Evolutionary conservation across 768 basidiomycete species (phyloP).

Genomic region (Amyloporia xantha): DNA sequence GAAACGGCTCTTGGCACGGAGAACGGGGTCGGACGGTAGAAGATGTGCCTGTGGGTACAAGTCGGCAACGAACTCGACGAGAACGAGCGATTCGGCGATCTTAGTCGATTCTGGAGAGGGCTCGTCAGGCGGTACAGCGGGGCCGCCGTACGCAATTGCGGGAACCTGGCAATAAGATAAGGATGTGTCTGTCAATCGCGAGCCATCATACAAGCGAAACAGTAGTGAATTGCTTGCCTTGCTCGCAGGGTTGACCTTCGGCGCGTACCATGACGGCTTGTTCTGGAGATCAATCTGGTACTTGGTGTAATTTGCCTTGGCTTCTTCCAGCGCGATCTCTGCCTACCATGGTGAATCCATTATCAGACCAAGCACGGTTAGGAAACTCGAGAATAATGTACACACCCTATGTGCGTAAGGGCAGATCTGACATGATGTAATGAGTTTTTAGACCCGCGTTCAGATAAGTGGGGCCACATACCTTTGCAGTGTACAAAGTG

Average conservation of each 20-base stretch:
- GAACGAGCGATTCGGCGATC: slow-evolving; percentile 57
- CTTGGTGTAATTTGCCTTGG: slow-evolving; percentile 38
- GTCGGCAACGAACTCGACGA: slow-evolving; percentile 64
- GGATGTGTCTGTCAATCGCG: not conserved
- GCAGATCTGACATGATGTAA: slow-evolving; percentile 35
- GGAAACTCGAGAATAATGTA: not conserved
- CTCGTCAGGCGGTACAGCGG: slow-evolving; percentile 43
- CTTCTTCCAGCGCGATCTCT: slow-evolving; percentile 55
- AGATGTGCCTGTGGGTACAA: slow-evolving; percentile 42
- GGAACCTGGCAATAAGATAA: slow-evolving; percentile 36
- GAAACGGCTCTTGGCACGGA: slow-evolving; percentile 53
- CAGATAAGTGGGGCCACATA: not conserved
- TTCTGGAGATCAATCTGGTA: slow-evolving; percentile 58
- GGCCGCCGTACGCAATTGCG: slow-evolving; percentile 59
- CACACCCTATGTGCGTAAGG: slow-evolving; percentile 51
- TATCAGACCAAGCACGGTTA: no score
- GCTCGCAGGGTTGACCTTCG: slow-evolving; percentile 58
- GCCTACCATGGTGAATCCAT: slow-evolving; percentile 27
- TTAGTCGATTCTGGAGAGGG: slow-evolving; percentile 58
- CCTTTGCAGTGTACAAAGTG: slow-evolving; percentile 16
- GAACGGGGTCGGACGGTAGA: slow-evolving; percentile 49
- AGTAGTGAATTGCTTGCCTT: no score
- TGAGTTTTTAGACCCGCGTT: not conserved
- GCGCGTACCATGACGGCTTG: slow-evolving; percentile 67
- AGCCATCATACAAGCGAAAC: no score